These are phyloP conservation scores for Populus hybrid DNA, from an alignment of 441 rosid species.

Conservation along the genomic window DNA sequence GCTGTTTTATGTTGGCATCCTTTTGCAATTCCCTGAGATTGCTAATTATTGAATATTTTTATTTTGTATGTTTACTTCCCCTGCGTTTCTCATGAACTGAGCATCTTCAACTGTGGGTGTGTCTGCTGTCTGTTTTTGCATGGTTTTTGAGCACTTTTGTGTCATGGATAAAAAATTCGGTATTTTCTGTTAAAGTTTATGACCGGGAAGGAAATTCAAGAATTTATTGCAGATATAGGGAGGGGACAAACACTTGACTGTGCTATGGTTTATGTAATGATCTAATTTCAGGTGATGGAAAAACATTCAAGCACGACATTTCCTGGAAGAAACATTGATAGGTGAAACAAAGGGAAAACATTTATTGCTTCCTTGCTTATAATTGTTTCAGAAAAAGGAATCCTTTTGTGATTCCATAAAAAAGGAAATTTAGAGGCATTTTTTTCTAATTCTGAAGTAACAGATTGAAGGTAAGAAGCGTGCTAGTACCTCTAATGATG, in stretches of 20 bases:
- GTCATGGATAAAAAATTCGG: not conserved
- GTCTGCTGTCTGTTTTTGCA: not conserved
- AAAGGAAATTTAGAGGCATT: not conserved
- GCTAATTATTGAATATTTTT: conserved; percentile 7
- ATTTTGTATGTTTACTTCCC: conserved; percentile 8
- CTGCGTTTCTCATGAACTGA: conserved; percentile 11
- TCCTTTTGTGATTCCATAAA: not conserved
- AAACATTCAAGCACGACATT: not conserved
- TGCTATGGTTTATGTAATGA: not conserved
- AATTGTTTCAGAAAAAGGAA: not conserved
- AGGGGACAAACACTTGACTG: not conserved
- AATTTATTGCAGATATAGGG: not conserved
- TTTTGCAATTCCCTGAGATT: not conserved
- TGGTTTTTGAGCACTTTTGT: not conserved
- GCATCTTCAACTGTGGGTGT: conserved; percentile 8
- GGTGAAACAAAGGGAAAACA: not conserved
- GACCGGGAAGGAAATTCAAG: not conserved
- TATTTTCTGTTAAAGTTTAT: not conserved
- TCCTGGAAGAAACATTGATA: not conserved
- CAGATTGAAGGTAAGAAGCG: not conserved
- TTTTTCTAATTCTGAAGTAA: not conserved
- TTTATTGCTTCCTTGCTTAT: not conserved
- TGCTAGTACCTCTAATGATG: not conserved
- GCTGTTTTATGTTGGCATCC: conserved; percentile 4
- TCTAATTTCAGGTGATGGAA: not conserved